phyloP scores from a whole-genome alignment of 495 filamentous ascomycete species.

The Penicillium crystallinum region DNA sequence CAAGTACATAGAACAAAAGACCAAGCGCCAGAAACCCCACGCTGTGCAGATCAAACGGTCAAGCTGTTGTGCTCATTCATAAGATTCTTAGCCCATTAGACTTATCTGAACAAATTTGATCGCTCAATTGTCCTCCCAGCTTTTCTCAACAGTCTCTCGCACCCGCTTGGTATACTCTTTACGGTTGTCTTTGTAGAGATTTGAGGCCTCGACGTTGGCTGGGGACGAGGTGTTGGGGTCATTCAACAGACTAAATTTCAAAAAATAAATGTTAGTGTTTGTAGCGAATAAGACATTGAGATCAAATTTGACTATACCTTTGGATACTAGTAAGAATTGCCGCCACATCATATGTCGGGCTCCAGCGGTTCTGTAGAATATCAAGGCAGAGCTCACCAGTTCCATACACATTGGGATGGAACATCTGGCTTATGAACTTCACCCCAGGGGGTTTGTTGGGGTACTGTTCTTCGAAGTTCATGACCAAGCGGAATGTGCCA shows the following conservation, averaged over 20 bases:
- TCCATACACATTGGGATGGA: slow-evolving; percentile 97
- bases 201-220: slow-evolving; percentile 96
- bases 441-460: slow-evolving; percentile 96
- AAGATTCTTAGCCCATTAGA: slow-evolving; percentile 2
- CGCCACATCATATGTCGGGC: slow-evolving; percentile 96
- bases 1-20: slow-evolving; percentile 11
- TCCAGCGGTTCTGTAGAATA: slow-evolving; percentile 97
- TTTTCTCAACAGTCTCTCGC: slow-evolving; percentile 96
- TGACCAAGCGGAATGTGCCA: slow-evolving; percentile 93
- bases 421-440: slow-evolving; percentile 99
- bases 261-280: neutral
- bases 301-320: slow-evolving; percentile 54
- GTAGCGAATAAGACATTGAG: neutral
- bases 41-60: slow-evolving; percentile 41
- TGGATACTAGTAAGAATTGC: slow-evolving; percentile 97
- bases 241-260: slow-evolving; percentile 72
- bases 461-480: slow-evolving; percentile 99
- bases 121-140: slow-evolving; percentile 70
- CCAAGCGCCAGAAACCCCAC: slow-evolving; percentile 42
- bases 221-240: slow-evolving; percentile 97
- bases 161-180: slow-evolving; percentile 95
- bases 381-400: slow-evolving; percentile 96
- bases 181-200: slow-evolving; percentile 96
- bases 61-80: slow-evolving; percentile 9
- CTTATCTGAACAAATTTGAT: neutral